Base-by-base conservation (phyloP, 208 protist species). In the Leishmania turanica region DNA sequence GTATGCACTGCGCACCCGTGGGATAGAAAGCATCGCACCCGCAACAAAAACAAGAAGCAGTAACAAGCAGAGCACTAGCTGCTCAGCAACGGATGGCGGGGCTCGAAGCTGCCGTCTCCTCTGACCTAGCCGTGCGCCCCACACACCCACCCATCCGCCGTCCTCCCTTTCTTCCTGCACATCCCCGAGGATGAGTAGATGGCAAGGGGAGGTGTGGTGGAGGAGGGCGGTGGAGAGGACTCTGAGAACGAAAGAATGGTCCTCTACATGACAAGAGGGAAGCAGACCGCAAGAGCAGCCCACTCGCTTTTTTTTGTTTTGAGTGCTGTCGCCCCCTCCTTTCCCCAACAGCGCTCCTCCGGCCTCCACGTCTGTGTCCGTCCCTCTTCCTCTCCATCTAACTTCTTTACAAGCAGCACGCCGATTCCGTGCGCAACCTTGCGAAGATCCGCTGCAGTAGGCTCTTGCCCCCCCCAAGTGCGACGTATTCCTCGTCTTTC, bases 41-140 rank as follows among this genome's bases (percentile, higher is more conserved):
- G 40, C 66, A 68, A 40, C 47, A 64, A 42, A 77, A 42, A 66
- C 4, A 80, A 40, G 49, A 85, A 82, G 73, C 83, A 83, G n/a
- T n/a, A n/a, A 51, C 8, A 24, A 73, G 45, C 42, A 53, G 68
- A 31, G 21, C 13, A 49, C 51, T 86, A 62, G 54, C 58, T n/a
- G 31, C 69, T 70, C 42, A 51, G 80, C 40, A 54, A 37, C 9
- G 34, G 19, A 34, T 11, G n/a, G 37, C 21, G 21, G 40, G 49
- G 27, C 17, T 81, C n/a, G 21, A 49, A 27, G 21, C 80, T 74
- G 31, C 47, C 15, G 17, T 75, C 27, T 82, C 54, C 6, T 81
- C n/a, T 31, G 17, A 24, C 34, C 60, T 11, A 47, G 34, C 45
- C 81, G 24, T 69, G 71, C 74, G 68, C 68, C 8, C 27, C 37